phyloP scores from a whole-genome alignment of 1,284 basidiomycete species.

The Apiotrichum brassicae region DNA sequence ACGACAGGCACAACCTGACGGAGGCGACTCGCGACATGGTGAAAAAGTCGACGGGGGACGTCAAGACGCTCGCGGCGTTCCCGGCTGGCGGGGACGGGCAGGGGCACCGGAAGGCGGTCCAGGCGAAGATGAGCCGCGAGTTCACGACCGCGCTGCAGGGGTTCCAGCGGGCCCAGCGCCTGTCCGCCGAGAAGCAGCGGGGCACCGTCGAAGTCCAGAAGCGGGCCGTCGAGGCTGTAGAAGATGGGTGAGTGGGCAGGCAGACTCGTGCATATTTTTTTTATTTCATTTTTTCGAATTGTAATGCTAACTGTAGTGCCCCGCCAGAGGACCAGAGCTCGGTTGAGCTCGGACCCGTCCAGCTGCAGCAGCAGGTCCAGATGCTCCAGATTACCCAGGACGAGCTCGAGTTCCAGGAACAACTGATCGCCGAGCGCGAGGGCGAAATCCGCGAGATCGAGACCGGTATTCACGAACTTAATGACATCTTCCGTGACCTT shows the following conservation, averaged over 20 bases:
- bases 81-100: slow-evolving; percentile 50
- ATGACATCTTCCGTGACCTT: slow-evolving; percentile 94
- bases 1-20: slow-evolving; percentile 63
- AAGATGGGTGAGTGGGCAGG: slow-evolving; percentile 29
- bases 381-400: slow-evolving; percentile 64
- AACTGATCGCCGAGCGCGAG: slow-evolving; percentile 91
- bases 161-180: slow-evolving; percentile 85
- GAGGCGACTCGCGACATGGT: slow-evolving; percentile 91
- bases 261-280: no score
- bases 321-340: slow-evolving; percentile 29
- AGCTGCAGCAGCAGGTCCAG: slow-evolving; percentile 33
- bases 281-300: no score
- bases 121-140: slow-evolving; percentile 89
- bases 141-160: slow-evolving; percentile 80
- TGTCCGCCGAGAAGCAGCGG: slow-evolving; percentile 78
- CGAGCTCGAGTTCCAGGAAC: slow-evolving; percentile 94
- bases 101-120: slow-evolving; percentile 46
- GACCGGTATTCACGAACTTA: slow-evolving; percentile 90
- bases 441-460: slow-evolving; percentile 94
- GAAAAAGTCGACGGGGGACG: slow-evolving; percentile 83
- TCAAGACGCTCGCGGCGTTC: slow-evolving; percentile 74
- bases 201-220: slow-evolving; percentile 66
- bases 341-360: slow-evolving; percentile 40
- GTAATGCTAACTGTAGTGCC: neutral
- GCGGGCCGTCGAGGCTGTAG: slow-evolving; percentile 35